Percentiles rank a stretch among this genome's conserved stretches.
Conservation (phyloP, 2,329 filamentous ascomycete genomes). For the Aspergillus tanneri region DNA sequence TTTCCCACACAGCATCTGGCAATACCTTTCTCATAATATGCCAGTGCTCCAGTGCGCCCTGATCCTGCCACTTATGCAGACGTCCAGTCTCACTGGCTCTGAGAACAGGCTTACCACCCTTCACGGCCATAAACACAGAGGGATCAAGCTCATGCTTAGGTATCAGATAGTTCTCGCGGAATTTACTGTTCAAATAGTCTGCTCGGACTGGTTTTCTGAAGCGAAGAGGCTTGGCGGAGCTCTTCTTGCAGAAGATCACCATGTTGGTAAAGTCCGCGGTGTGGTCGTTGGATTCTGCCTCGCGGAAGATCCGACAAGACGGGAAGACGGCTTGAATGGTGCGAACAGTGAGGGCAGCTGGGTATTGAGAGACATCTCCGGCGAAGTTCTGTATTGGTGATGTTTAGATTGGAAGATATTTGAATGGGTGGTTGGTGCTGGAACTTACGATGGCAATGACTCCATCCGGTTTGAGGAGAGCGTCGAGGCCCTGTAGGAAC, state of each 20-base stretch:
- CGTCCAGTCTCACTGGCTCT: conserved; percentile 58
- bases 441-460: conserved; percentile 78
- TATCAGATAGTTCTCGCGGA: conserved; percentile 67
- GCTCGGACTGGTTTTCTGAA: conserved; percentile 65
- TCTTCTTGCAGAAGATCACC: conserved; percentile 88
- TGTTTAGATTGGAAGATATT: conserved; percentile 12
- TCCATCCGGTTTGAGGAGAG: conserved; percentile 73
- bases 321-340: conserved; percentile 83
- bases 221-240: conserved; percentile 47
- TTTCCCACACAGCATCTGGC: conserved; percentile 77
- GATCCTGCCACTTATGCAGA: conserved; percentile 69
- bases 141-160: conserved; percentile 69
- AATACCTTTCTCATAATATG: conserved; percentile 82
- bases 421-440: background rate
- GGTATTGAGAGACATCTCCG: conserved; percentile 75
- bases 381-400: conserved; percentile 74
- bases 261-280: conserved; percentile 86
- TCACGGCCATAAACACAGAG: conserved; percentile 34
- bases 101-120: conserved; percentile 44
- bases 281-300: conserved; percentile 58
- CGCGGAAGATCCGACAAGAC: conserved; percentile 87
- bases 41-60: conserved; percentile 85
- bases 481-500: conserved; percentile 70
- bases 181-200: conserved; percentile 72
- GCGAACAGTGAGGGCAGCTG: conserved; percentile 73